A percentile compares a stretch with the other conserved stretches of the same genome.
phyloP scores from a whole-genome alignment of 306 rosid species.

The Castanea sativa region DNA sequence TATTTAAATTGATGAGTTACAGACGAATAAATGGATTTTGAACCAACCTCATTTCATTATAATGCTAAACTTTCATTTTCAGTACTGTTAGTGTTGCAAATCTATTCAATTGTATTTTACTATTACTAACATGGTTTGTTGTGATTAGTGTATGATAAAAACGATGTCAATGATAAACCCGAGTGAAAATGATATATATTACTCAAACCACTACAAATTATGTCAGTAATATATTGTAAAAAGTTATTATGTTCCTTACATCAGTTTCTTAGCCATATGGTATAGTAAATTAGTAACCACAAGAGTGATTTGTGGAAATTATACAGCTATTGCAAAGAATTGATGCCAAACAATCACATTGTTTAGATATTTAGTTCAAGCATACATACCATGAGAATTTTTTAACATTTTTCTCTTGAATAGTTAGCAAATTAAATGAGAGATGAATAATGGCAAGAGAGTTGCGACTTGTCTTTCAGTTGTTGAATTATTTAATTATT shows the following conservation, averaged over 20 bases:
- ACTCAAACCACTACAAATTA: too few species aligned
- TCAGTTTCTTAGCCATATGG: too few species aligned
- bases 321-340: neutral
- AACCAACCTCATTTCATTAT: neutral
- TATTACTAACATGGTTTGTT: fast-evolving
- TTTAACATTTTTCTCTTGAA: neutral
- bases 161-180: fast-evolving
- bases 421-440: neutral
- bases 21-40: too few species aligned
- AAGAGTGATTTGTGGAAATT: neutral
- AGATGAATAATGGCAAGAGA: too few species aligned
- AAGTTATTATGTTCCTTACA: too few species aligned
- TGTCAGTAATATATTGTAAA: too few species aligned
- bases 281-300: too few species aligned
- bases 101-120: neutral
- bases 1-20: too few species aligned
- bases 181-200: too few species aligned
- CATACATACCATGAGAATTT: neutral
- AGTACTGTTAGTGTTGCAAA: neutral
- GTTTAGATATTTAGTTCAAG: neutral
- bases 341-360: neutral
- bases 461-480: neutral
- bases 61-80: neutral
- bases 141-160: too few species aligned
- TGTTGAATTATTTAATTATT: neutral